Conservation (phyloP, 1,139 yeast genomes). For the Eremothecium gossypii region DNA sequence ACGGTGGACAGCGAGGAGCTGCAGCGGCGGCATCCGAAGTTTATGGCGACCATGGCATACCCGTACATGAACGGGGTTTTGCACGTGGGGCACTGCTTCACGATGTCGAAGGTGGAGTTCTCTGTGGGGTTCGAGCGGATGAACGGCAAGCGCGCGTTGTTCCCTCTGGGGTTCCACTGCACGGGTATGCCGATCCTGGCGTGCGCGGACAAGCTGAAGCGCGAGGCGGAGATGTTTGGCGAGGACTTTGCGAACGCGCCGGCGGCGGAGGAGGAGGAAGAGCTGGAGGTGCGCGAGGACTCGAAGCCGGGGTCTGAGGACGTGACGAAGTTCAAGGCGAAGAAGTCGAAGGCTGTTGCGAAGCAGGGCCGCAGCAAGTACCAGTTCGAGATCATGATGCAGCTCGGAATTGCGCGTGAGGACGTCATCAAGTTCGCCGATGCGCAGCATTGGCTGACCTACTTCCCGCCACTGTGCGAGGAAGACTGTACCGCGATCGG, state of each 20-base stretch:
- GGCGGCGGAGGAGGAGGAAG: constrained; percentile 47
- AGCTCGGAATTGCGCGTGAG: constrained; percentile 74
- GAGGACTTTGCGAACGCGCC: constrained; percentile 65
- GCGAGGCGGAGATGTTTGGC: constrained; percentile 91
- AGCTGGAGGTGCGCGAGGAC: constrained; percentile 32
- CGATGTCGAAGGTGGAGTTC: constrained; percentile 90
- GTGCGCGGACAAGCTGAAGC: constrained; percentile 86
- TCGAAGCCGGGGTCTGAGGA: constrained; percentile 47
- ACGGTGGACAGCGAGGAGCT: constrained; percentile 54
- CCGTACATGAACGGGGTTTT: constrained; percentile 99
- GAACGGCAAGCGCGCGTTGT: constrained; percentile 85
- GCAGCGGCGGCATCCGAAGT: constrained; percentile 75
- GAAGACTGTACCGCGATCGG: constrained; percentile 76
- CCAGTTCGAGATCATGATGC: constrained; percentile 94
- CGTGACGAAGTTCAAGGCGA: constrained; percentile 82
- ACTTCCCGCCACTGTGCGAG: constrained; percentile 86
- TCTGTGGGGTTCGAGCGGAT: constrained; percentile 91
- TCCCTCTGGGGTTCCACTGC: constrained; percentile 98
- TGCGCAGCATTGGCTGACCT: constrained; percentile 76
- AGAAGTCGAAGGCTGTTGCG: constrained; percentile 86
- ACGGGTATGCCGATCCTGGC: constrained; percentile 99
- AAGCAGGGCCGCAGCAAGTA: constrained; percentile 90
- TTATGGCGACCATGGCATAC: constrained; percentile 90
- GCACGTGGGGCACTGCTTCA: constrained; percentile 96
- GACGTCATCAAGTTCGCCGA: constrained; percentile 86